These are phyloP conservation scores for Fusarium mundagurra DNA, from an alignment of 2,329 filamentous ascomycete genomes.

Conservation along the genomic window DNA sequence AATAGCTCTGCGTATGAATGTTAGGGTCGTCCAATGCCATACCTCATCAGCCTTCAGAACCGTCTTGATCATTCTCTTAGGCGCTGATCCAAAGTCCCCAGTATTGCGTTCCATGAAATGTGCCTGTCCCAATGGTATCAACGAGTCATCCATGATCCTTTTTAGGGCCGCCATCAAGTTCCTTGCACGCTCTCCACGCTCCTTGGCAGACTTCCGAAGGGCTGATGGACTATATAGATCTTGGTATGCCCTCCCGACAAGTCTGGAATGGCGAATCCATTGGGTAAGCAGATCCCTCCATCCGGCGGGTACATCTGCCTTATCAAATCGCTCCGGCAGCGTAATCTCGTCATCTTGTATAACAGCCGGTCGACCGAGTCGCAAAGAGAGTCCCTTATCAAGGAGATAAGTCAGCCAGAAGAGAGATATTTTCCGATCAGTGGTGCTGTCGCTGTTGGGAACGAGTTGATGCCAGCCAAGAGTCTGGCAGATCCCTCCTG, in stretches of 20 bases:
- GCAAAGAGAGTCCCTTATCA: background rate
- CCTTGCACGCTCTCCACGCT: background rate
- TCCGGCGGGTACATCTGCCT: background rate
- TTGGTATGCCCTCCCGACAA: background rate
- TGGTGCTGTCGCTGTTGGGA: background rate
- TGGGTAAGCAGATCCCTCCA: background rate
- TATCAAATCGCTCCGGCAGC: background rate
- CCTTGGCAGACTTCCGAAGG: accelerated
- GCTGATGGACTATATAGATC: background rate
- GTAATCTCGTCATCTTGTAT: background rate
- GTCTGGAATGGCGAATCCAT: background rate
- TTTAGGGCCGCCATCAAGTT: background rate
- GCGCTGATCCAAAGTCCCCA: background rate
- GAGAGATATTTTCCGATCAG: background rate
- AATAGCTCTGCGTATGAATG: background rate
- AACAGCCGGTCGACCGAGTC: background rate
- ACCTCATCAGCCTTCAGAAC: background rate
- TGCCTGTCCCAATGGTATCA: background rate
- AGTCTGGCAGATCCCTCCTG: background rate
- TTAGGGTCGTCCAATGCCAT: background rate
- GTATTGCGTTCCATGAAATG: background rate
- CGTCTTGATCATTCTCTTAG: background rate
- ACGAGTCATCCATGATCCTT: background rate
- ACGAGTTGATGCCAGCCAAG: background rate
- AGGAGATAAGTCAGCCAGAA: background rate